Evolutionary conservation across 2,329 filamentous ascomycete species (phyloP).

Genomic region (Teratosphaeria destructans): DNA sequence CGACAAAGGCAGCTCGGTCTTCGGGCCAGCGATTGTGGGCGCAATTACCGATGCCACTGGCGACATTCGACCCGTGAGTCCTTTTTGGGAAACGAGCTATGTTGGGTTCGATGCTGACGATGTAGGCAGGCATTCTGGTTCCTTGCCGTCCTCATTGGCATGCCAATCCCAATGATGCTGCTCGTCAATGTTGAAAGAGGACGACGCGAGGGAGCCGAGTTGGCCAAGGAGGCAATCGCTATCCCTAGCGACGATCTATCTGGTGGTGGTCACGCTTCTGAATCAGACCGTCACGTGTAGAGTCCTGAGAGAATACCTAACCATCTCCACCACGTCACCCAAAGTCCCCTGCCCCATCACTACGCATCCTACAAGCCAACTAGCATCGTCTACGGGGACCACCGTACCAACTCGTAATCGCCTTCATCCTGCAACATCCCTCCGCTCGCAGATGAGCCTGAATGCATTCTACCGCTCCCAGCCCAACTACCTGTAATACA

Average conservation of each 20-base stretch:
- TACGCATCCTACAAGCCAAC: background rate
- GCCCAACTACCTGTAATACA: background rate
- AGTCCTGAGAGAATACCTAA: background rate
- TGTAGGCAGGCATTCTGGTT: conserved; percentile 69
- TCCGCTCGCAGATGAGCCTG: no score
- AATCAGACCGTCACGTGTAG: background rate
- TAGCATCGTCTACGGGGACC: background rate
- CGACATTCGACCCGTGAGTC: conserved; percentile 33
- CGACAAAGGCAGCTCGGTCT: conserved; percentile 88
- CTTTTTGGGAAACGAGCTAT: conserved; percentile 17
- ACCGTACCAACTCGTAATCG: background rate
- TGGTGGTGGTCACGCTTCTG: background rate
- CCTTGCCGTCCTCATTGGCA: conserved; percentile 68
- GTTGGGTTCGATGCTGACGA: conserved; percentile 10
- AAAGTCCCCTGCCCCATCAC: background rate
- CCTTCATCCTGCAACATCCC: background rate
- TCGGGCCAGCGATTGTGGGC: conserved; percentile 88
- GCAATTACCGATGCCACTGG: conserved; percentile 67
- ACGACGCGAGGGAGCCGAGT: conserved; percentile 30
- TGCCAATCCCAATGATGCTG: conserved; percentile 76
- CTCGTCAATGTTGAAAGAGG: conserved; percentile 68
- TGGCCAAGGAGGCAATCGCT: conserved; percentile 25
- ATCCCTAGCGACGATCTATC: background rate
- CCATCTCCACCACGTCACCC: background rate
- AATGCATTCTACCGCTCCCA: no score